Base-by-base conservation (phyloP, 306 rosid genomes). In the Pueraria montana region DNA sequence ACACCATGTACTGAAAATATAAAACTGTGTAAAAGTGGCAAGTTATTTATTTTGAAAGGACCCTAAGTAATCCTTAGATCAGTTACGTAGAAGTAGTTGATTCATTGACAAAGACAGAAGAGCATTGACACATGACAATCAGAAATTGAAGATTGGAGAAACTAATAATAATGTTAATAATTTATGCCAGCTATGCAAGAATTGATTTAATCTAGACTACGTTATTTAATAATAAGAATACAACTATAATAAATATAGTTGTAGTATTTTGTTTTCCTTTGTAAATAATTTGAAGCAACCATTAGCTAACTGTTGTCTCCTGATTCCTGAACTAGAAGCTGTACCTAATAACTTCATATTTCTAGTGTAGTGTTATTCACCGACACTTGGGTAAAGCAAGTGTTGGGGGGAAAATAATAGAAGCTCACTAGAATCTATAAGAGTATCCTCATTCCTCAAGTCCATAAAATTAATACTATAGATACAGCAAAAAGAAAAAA, bases 271-370 rank as follows among this genome's bases (percentile, higher is more conserved):
- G 43, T 42, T 68, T 38, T 26, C 1, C 38, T 43, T 58, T 76
- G 6, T 4, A 18, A 55, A 36, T 21, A 38, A 58, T 18, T 46
- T 2, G 4, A 3, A 56, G n/a, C 14, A 42, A 23, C 1, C 21
- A 63, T 16, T 40, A 21, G 13, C 55, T 24, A 45, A 23, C 11
- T 18, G 24, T 14, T 76, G 58, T 59, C 70, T 40, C 7, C 71
- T 24, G 43, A 76, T 21, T 58, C 42, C 2, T 30, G 55, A 40
- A 58, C 30, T 75, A 34, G 10, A n/a, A 67, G 73, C 73, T 38
- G 52, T 12, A 68, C 72, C 8, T 76, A 56, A 32, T n/a, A 52
- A 53, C 48, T 74, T 74, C 9, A 40, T 21, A 56, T 36, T 38
- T 55, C 52, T 5, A 0, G 2, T 67, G 36, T 36, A 18, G 11